Evolutionary conservation across 31 red algal genomes (phyloP), one percentile per base, ranked within the genome.

Genomic region (Bonnemaisonia californica): DNA sequence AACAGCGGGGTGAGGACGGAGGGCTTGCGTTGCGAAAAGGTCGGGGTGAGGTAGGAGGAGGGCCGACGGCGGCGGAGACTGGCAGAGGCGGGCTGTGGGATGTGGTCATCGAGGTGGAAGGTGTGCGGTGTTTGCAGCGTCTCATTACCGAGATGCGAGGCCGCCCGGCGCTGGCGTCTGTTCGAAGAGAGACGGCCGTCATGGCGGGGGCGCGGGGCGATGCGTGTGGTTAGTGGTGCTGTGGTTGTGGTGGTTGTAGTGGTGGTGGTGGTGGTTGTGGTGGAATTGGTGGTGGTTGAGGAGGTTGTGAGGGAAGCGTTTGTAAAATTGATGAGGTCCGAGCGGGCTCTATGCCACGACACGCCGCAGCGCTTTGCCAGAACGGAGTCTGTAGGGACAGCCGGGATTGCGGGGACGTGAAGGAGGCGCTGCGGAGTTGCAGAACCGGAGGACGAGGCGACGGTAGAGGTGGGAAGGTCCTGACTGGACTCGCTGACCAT

Each of bases 171-270:
- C 24, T 39, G 54, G 48, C 33, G 54, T 23, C 74, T 3, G 34
- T 57, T 42, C 27, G 32, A 61, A 16, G 32, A 61, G 3, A 61
- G 31, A 32, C 55, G 55, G 11, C 21, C 23, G 2, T 37, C 42
- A 11, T 19, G 74, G 27, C 74, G 74, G 12, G 48, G 18, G 26
- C 42, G 74, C 18, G 42, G 27, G 18, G 47, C 3, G 24, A 61
- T 26, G 21, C 35, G 11, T 37, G 22, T 33, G 13, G 74, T 2
- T 19, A 41, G 31, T 28, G 30, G n/a, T 18, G 71, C 21, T 16
- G 74, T 35, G 19, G 7, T 77, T 24, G 74, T 28, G 74, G 37
- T 60, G 45, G 41, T 60, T 2, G 74, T 77, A 9, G 54, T 26
- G 2, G 74, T 77, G 13, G 54, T 26, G 21, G 54, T 39, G 48